Evolutionary conservation across 345 rosid genomes (phyloP).

Genomic region (Eutrema japonicum): DNA sequence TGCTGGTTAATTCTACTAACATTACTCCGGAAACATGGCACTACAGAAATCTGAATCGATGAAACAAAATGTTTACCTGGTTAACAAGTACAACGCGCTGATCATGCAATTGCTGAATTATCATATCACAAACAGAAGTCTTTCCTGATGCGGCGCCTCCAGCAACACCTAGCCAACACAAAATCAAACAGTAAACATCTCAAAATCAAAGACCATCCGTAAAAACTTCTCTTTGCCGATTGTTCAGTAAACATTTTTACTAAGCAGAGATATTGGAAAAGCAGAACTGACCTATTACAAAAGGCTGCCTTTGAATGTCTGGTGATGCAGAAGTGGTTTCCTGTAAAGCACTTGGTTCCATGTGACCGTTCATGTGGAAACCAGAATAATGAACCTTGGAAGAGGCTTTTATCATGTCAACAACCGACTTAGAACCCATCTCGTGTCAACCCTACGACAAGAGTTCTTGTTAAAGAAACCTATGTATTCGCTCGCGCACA

Average conservation of each 20-base stretch:
- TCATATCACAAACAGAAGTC: conserved; percentile 96
- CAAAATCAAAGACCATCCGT: conserved; percentile 11
- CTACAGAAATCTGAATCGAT: background rate
- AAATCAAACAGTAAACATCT: conserved; percentile 19
- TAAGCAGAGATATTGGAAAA: background rate
- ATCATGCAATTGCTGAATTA: conserved; percentile 95
- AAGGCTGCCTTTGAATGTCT: conserved; percentile 67
- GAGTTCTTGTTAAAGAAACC: background rate
- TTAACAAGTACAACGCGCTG: conserved; percentile 95
- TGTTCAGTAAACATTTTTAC: background rate
- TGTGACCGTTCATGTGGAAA: conserved; percentile 53
- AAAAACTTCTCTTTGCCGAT: background rate
- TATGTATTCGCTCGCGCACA: background rate
- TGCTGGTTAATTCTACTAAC: background rate
- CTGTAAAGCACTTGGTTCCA: conserved; percentile 49
- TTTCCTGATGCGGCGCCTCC: conserved; percentile 99
- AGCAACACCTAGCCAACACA: conserved; percentile 68
- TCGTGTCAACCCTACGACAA: conserved; percentile 4
- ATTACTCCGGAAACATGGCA: background rate
- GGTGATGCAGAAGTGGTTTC: conserved; percentile 52
- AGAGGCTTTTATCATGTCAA: conserved; percentile 87
- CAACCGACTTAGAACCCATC: conserved; percentile 52
- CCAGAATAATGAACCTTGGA: conserved; percentile 86
- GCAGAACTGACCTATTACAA: conserved; percentile 72
- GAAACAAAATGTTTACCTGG: conserved; percentile 56